phyloP scores from a whole-genome alignment of 108 stramenopile genomes.

The Cyclotella sp. region DNA sequence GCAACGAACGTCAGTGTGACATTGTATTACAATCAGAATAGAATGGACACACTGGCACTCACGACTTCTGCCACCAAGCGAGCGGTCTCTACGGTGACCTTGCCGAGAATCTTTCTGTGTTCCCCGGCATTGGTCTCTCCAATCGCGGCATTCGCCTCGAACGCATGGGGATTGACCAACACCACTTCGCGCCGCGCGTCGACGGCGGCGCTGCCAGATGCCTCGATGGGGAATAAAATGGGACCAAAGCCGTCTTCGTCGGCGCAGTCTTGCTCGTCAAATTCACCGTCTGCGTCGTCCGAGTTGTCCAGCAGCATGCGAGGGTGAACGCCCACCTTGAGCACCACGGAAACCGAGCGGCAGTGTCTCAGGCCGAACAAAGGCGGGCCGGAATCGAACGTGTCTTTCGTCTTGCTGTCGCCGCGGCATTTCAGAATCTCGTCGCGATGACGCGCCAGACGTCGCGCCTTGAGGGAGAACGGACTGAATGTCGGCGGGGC shows the following conservation, averaged over 20 bases:
- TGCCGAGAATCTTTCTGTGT: constrained; percentile 48
- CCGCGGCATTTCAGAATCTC: background rate
- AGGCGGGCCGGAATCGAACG: background rate
- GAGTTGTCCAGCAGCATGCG: background rate
- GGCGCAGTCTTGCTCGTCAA: constrained; percentile 18
- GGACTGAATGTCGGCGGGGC: constrained; percentile 12
- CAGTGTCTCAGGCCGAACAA: constrained; percentile 25
- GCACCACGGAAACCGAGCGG: constrained; percentile 36
- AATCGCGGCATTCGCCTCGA: constrained; percentile 24
- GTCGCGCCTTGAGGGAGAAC: constrained; percentile 1
- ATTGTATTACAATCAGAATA: background rate
- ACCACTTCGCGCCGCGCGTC: constrained; percentile 53
- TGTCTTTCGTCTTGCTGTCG: background rate
- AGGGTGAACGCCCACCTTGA: constrained; percentile 30
- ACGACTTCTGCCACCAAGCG: constrained; percentile 72
- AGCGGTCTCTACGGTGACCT: constrained; percentile 80
- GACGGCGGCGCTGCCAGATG: background rate
- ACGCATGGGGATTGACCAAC: constrained; percentile 81
- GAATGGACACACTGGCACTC: constrained; percentile 2
- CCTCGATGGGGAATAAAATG: constrained; percentile 36
- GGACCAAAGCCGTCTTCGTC: constrained; percentile 49
- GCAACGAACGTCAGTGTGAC: too few relatives aligned
- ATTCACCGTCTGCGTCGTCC: too few relatives aligned
- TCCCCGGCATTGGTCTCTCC: background rate
- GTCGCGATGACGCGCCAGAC: background rate